Evolutionary conservation across 129 eudicot genomes (phyloP), one percentile per base, ranked within the genome.

Genomic region (Tagetes patula): DNA sequence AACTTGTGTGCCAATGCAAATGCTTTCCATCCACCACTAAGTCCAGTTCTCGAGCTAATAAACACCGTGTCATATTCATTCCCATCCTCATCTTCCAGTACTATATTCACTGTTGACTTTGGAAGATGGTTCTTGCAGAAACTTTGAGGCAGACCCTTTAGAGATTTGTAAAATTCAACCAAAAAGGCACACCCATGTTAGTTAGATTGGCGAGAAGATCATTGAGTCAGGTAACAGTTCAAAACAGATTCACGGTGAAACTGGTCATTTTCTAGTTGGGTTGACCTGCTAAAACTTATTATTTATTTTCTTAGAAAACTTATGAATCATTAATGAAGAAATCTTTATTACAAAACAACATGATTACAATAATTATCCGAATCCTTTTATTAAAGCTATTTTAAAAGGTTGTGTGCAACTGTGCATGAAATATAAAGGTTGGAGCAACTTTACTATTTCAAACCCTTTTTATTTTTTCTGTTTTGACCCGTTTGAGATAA

Each of bases 21-120:
- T 70, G 87, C 97, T 80, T 89, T 84, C 95, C 97, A 91, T 36
- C 97, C 97, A 34, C 95, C 97, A 71, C 97, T 91, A 14, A 91
- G 83, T 67, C 96, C 96, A 66, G 80, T 74, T 76, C 94, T 80
- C 70, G 78, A 58, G 84, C 96, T 75, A 36, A 90, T 87, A 75
- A 65, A 90, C 37, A 87, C 80, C 41, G 91, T 85, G 0, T 87
- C 94, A 54, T 66, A 87, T 53, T 87, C 94, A 37, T 69, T 7
- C 2, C 89, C 94, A 54, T 83, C 82, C 74, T 90, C 94, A 67
- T 87, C 71, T 82, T 87, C 96, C 58, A 90, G 70, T 34, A 91
- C 76, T 54, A 88, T 71, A 50, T 77, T 85, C 63, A 53, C 75
- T 38, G 86, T 82, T 12, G 86, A 71, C 65, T 85, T 91, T 39